These are phyloP conservation scores for Ustilago sp. DNA, from an alignment of 1,284 basidiomycete species.

Conservation along the genomic window DNA sequence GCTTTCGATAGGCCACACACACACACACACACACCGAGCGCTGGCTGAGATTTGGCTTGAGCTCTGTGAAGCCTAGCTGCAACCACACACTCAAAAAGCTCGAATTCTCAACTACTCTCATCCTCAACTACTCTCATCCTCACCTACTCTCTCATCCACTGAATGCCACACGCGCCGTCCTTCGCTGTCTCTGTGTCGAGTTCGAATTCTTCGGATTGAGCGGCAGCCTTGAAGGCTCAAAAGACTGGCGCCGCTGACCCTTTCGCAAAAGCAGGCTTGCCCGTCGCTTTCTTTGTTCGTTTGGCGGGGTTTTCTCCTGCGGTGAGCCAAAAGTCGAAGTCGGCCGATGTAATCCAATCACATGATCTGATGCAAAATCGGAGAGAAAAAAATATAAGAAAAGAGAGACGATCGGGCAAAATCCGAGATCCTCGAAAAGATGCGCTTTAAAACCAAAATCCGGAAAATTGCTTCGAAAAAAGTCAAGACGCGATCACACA, in stretches of 20 bases:
- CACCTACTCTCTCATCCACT: too few species aligned
- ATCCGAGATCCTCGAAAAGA: not conserved
- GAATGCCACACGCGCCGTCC: too few species aligned
- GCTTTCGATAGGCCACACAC: constrained; percentile 13
- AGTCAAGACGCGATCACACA: constrained; percentile 11
- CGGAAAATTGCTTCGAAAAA: not conserved
- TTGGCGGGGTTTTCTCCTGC: not conserved
- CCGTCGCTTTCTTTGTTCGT: constrained; percentile 2
- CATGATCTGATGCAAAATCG: not conserved
- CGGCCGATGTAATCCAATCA: not conserved
- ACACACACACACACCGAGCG: constrained; percentile 7
- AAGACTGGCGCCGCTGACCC: constrained; percentile 13
- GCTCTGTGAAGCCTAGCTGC: not conserved
- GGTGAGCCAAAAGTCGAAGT: not conserved
- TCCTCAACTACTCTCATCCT: not conserved
- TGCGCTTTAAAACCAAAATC: not conserved
- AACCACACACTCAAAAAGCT: not conserved
- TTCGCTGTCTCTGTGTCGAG: not conserved
- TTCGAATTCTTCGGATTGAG: not conserved
- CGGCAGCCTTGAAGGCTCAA: not conserved
- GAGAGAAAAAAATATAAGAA: not conserved
- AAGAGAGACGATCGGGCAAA: not conserved
- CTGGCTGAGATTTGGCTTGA: not conserved
- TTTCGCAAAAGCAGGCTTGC: not conserved
- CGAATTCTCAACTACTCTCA: constrained; percentile 6